A percentile compares a stretch with the other conserved stretches of the same genome.
Conservation (phyloP, 2,329 filamentous ascomycete genomes). For the Sodiomyces alkalinus region DNA sequence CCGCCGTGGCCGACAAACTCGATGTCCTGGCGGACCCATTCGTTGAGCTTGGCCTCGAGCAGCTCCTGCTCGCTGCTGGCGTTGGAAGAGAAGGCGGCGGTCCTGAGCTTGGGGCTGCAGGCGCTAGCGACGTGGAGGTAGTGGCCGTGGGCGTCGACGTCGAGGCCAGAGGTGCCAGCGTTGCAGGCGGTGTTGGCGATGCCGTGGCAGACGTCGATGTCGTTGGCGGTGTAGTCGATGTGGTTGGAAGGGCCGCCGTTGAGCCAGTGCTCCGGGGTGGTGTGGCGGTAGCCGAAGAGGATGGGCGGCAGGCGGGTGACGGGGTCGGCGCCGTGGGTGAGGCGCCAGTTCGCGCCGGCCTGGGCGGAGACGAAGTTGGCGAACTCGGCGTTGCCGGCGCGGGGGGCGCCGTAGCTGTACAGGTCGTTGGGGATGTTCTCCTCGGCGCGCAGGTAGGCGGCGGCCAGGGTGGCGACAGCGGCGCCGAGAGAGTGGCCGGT, state of each 20-base stretch:
- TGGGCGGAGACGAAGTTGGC: slow-evolving; percentile 37
- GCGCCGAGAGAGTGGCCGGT: slow-evolving; percentile 57
- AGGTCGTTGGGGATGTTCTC: slow-evolving; percentile 33
- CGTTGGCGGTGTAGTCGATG: slow-evolving; percentile 19
- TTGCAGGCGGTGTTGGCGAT: slow-evolving; percentile 33
- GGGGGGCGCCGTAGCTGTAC: slow-evolving; percentile 54
- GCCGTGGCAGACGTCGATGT: slow-evolving; percentile 33
- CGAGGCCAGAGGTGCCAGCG: slow-evolving; percentile 28
- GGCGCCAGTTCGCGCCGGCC: slow-evolving; percentile 38
- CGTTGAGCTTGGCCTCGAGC: slow-evolving; percentile 21
- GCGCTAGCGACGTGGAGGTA: slow-evolving; percentile 31
- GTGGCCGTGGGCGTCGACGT: slow-evolving; percentile 27
- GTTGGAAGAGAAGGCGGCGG: slow-evolving; percentile 18
- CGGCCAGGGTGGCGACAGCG: slow-evolving; percentile 46
- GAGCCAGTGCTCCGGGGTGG: slow-evolving; percentile 57
- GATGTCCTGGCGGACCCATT: slow-evolving; percentile 19
- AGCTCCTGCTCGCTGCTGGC: slow-evolving; percentile 13
- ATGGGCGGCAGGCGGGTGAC: slow-evolving; percentile 52
- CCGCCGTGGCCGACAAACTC: slow-evolving; percentile 9
- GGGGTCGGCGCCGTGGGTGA: slow-evolving; percentile 53
- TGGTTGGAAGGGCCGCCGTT: slow-evolving; percentile 17
- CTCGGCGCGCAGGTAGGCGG: slow-evolving; percentile 34
- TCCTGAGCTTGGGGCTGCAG: slow-evolving; percentile 17
- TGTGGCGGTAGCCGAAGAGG: slow-evolving; percentile 46
- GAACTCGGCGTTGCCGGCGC: slow-evolving; percentile 43